phyloP scores from a whole-genome alignment of 2,329 filamentous ascomycete genomes.

The Dactylellina drechsleri region DNA sequence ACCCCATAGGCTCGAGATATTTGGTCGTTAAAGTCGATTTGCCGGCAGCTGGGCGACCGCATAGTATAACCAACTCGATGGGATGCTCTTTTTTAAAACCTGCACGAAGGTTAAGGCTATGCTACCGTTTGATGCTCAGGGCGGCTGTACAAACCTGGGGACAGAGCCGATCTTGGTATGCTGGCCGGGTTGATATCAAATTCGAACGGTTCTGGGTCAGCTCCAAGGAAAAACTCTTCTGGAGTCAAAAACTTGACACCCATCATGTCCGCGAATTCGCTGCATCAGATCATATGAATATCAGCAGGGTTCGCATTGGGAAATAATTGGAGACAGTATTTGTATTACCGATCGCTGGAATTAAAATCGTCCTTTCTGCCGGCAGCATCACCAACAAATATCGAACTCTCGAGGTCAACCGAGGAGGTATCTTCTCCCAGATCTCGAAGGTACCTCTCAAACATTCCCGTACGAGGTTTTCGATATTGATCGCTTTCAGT shows the following conservation, averaged over 20 bases:
- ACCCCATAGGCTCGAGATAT: slow-evolving; percentile 79
- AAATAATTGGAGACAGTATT: background rate
- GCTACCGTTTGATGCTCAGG: too few relatives aligned
- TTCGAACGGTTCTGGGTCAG: slow-evolving; percentile 72
- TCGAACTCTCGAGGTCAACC: slow-evolving; percentile 75
- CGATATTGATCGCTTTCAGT: slow-evolving; percentile 79
- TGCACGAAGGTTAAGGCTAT: background rate
- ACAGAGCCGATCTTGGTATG: slow-evolving; percentile 58
- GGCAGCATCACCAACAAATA: slow-evolving; percentile 91
- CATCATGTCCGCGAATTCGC: slow-evolving; percentile 86
- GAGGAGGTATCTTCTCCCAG: slow-evolving; percentile 69
- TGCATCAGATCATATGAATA: slow-evolving; percentile 59
- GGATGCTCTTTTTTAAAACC: slow-evolving; percentile 70
- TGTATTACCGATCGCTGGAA: slow-evolving; percentile 55
- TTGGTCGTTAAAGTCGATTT: slow-evolving; percentile 92
- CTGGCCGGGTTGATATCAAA: slow-evolving; percentile 76
- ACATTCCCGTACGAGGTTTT: slow-evolving; percentile 91
- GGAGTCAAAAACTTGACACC: slow-evolving; percentile 84
- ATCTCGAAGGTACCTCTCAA: slow-evolving; percentile 72
- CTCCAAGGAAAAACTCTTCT: slow-evolving; percentile 86
- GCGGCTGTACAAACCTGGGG: slow-evolving; percentile 17
- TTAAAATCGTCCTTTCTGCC: slow-evolving; percentile 64
- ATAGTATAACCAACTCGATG: slow-evolving; percentile 83
- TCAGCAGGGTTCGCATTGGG: slow-evolving; percentile 16
- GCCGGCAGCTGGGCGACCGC: slow-evolving; percentile 86